A percentile compares a stretch with the other conserved stretches of the same genome.
Evolutionary conservation across 1,139 yeast species (phyloP).

Genomic region (Candida smagusa): DNA sequence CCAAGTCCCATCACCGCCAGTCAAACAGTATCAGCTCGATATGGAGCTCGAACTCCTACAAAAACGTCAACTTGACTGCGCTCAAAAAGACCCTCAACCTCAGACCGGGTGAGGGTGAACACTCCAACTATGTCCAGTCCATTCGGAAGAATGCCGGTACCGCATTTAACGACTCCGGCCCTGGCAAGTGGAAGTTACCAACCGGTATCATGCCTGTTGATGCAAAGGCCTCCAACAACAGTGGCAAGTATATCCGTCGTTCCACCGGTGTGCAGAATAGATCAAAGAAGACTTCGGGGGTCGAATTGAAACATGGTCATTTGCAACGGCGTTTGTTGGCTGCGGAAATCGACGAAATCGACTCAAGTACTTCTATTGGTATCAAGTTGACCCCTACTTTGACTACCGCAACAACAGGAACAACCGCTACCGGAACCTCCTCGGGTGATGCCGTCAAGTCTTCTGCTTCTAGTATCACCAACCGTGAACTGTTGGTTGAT

Average conservation of each 20-base stretch:
- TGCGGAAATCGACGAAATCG: conserved; percentile 72
- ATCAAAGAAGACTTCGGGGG: conserved; percentile 41
- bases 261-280: conserved; percentile 25
- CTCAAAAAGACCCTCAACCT: conserved; percentile 35
- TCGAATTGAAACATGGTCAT: conserved; percentile 73
- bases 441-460: conserved; percentile 14
- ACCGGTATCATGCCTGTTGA: conserved; percentile 55
- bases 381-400: conserved; percentile 5
- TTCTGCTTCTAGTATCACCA: conserved; percentile 19
- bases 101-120: conserved; percentile 50
- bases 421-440: background rate
- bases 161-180: conserved; percentile 54
- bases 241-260: conserved; percentile 31
- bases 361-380: conserved; percentile 16
- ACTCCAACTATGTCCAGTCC: conserved; percentile 53
- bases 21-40: conserved; percentile 38
- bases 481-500: no score
- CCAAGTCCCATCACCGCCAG: conserved; percentile 22
- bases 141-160: conserved; percentile 53
- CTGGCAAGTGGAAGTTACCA: conserved; percentile 62
- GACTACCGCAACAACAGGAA: background rate
- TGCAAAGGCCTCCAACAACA: conserved; percentile 26
- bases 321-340: conserved; percentile 73
- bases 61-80: conserved; percentile 38
- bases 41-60: conserved; percentile 31